A percentile compares a stretch with the other conserved stretches of the same genome.
phyloP scores from a whole-genome alignment of 495 filamentous ascomycete species.

The Aspergillus egyptiacus region DNA sequence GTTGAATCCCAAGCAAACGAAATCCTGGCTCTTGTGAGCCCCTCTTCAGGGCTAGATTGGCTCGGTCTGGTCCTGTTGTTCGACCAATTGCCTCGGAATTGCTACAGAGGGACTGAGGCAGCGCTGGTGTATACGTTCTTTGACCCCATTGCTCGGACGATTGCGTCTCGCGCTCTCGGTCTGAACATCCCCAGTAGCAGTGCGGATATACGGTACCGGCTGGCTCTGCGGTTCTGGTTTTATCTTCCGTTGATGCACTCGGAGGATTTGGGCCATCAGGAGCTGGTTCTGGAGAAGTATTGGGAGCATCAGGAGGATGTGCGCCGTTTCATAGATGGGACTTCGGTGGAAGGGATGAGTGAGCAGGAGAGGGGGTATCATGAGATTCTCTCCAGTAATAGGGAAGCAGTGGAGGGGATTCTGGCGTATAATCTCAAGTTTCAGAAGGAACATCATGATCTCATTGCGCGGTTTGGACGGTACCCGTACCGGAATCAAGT shows the following conservation, averaged over 20 bases:
- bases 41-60: conserved; percentile 19
- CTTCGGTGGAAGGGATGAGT: background rate
- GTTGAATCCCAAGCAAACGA: conserved; percentile 9
- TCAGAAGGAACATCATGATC: conserved; percentile 11
- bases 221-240: conserved; percentile 30
- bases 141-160: conserved; percentile 24
- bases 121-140: conserved; percentile 27
- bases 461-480: conserved; percentile 6
- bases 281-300: conserved; percentile 19
- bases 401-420: background rate
- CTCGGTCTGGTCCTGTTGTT: conserved; percentile 24
- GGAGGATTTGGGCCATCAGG: conserved; percentile 24
- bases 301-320: conserved; percentile 12
- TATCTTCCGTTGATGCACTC: conserved; percentile 32
- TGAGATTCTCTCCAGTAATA: background rate
- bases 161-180: conserved; percentile 22
- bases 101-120: conserved; percentile 26
- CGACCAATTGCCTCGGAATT: conserved; percentile 31
- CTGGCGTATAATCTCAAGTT: background rate
- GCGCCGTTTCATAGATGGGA: background rate
- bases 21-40: conserved; percentile 23
- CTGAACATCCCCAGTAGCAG: conserved; percentile 11
- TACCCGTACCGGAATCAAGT: conserved; percentile 10
- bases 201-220: conserved; percentile 21
- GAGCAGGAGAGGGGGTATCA: background rate